A percentile compares a stretch with the other conserved stretches of the same genome.
Conservation (phyloP, 2,329 filamentous ascomycete genomes). For the Xylaria polymorpha region DNA sequence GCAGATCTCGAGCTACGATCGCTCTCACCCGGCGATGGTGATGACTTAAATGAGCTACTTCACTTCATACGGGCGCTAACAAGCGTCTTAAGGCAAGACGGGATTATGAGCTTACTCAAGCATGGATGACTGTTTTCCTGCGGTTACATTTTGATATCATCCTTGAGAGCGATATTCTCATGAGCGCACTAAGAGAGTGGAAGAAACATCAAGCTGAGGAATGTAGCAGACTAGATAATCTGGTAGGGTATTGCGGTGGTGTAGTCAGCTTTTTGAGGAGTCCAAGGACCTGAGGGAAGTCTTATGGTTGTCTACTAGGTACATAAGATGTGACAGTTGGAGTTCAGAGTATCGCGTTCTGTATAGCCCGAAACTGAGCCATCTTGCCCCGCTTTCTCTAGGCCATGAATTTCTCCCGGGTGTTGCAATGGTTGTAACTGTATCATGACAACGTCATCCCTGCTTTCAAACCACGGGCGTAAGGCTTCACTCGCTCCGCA, state of each 20-base stretch:
- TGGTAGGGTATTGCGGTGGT: conserved; percentile 89
- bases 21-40: conserved; percentile 62
- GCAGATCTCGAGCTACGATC: conserved; percentile 93
- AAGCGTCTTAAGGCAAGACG: conserved; percentile 72
- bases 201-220: conserved; percentile 78
- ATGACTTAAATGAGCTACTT: conserved; percentile 75
- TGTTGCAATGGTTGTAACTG: background rate
- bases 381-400: background rate
- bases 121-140: conserved; percentile 97
- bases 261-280: conserved; percentile 84
- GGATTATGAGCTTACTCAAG: conserved; percentile 94
- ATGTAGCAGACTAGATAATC: conserved; percentile 73
- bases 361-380: background rate
- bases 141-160: conserved; percentile 75
- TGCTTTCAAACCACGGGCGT: background rate
- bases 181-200: conserved; percentile 74
- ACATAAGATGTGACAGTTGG: conserved; percentile 1
- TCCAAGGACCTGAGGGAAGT: conserved; percentile 59
- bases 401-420: background rate
- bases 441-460: background rate
- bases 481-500: background rate
- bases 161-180: conserved; percentile 63
- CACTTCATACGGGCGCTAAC: conserved; percentile 87
- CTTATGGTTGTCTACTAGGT: background rate
- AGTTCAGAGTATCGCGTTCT: background rate